Evolutionary conservation across 2,329 filamentous ascomycete genomes (phyloP), one percentile per base, ranked within the genome.

Genomic region (Magnaporthiopsis rhizophila): DNA sequence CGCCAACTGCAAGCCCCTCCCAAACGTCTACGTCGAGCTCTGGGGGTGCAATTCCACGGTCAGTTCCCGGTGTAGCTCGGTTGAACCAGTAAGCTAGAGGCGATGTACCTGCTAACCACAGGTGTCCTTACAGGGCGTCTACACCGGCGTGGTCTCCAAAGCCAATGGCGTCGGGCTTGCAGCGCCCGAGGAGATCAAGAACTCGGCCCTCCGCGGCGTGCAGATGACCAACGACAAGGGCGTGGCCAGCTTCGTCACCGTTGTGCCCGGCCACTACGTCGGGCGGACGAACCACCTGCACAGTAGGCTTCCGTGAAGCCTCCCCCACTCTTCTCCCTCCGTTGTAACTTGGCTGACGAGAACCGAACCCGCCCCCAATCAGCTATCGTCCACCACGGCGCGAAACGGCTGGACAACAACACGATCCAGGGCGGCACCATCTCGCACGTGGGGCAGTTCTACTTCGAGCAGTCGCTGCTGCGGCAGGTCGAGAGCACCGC

Each of bases 1-100:
- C 50, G 74, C 78, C 59, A 84, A 82, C 3, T 86, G 83, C 72
- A 73, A 83, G 69, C 78, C 80, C 9, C 76, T 84, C 1, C 74
- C 78, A 1, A 71, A 80, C 62, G 75, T 77, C 13, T 81, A 76
- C 65, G 70, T 84, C n/a, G 82, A 85, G 69, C 79, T 83, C 68
- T 86, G 83, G 83, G 7, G 75, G 59, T 72, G 72, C 67, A 80
- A 79, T 66, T 68, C 77, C 24, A 77, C 77, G 5, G 62, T 63
- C 6, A 32, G 62, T 59, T 30, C 3, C 3, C 13, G 21, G 11
- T 30, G 28, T 30, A 30, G 5, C 28, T 5, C 76, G 18, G 15
- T 12, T 1, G 4, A 34, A 11, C 5, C 15, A 28, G n/a, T 3
- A 2, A 28, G 13, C 21, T 8, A 26, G 32, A 28, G 24, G 13